phyloP scores from a whole-genome alignment of 2,329 filamentous ascomycete species.

The Fusarium camptoceras region DNA sequence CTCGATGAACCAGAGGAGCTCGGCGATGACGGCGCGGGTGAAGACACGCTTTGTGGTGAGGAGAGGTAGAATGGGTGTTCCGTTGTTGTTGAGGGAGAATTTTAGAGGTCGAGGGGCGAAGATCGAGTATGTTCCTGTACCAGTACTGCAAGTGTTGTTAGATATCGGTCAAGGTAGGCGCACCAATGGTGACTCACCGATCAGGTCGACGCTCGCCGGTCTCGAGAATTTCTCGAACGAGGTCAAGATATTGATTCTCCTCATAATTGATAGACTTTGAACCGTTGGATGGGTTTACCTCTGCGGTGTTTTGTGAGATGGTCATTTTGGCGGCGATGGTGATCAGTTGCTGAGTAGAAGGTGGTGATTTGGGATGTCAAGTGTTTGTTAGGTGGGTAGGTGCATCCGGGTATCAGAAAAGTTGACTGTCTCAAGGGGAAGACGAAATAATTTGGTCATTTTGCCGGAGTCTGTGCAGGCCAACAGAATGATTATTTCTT shows the following conservation, averaged over 20 bases:
- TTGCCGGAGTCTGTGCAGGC: background rate
- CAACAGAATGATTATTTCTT: background rate
- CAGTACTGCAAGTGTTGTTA: conserved; percentile 71
- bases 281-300: conserved; percentile 23
- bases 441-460: background rate
- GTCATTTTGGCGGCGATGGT: conserved; percentile 31
- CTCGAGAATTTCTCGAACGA: conserved; percentile 86
- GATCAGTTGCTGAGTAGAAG: background rate
- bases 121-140: conserved; percentile 90
- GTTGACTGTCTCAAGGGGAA: background rate
- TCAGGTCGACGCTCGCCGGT: conserved; percentile 91
- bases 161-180: background rate
- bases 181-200: conserved; percentile 61
- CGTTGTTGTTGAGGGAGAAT: conserved; percentile 79
- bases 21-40: conserved; percentile 86
- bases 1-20: conserved; percentile 95
- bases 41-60: conserved; percentile 98
- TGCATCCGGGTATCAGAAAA: background rate
- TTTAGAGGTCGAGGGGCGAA: conserved; percentile 89
- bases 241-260: conserved; percentile 92
- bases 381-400: background rate
- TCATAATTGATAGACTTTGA: conserved; percentile 67
- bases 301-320: conserved; percentile 18
- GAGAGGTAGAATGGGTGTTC: conserved; percentile 80
- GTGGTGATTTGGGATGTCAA: background rate